Evolutionary conservation across 2,329 filamentous ascomycete species (phyloP), one percentile per base, ranked within the genome.

Genomic region (Microcyclospora tardicrescens): DNA sequence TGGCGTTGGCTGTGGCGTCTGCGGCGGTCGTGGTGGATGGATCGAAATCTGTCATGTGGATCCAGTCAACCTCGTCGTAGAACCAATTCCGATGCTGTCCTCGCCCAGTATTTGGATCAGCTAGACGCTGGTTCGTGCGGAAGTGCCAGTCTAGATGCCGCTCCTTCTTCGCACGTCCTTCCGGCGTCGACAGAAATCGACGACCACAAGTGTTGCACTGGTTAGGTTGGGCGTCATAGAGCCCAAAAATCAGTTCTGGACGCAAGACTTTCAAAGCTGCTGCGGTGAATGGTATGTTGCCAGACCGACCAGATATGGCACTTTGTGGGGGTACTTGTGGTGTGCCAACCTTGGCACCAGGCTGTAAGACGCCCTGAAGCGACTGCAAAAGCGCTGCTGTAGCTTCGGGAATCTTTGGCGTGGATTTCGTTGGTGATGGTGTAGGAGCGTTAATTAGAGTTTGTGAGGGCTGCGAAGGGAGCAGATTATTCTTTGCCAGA

Each of bases 81-180:
- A 94, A 95, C 85, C 86, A 96, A 60, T 85, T 93, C 28, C 91
- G 79, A 55, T 93, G 87, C 51, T 93, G 83, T 27, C 84, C 86
- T 44, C 84, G 75, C 58, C 84, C 89, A 15, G 48, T 43, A 54
- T 84, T 79, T 11, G 83, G 80, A 50, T 96, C 89, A 2, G 79
- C 78, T 62, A 93, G 84, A 34, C 86, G 80, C 54, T 87, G 82
- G 55, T 95, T 89, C 16, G 89, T 87, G 40, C 81, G 79, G 65
- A 98, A 98, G 61, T 98, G 91, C 91, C 91, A 98, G 62, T 98
- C 91, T 69, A 98, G 79, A 58, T 98, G 91, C 2, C 81, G 77
- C 16, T 80, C 84, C 65, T 96, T 96, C 66, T 82, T 83, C 56
- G 80, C 79, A 52, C 77, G 82, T 10, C 89, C 89, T 47, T 83